These are phyloP conservation scores for Podila epigama DNA, from an alignment of 192 early-diverging fungal species.

Conservation along the genomic window DNA sequence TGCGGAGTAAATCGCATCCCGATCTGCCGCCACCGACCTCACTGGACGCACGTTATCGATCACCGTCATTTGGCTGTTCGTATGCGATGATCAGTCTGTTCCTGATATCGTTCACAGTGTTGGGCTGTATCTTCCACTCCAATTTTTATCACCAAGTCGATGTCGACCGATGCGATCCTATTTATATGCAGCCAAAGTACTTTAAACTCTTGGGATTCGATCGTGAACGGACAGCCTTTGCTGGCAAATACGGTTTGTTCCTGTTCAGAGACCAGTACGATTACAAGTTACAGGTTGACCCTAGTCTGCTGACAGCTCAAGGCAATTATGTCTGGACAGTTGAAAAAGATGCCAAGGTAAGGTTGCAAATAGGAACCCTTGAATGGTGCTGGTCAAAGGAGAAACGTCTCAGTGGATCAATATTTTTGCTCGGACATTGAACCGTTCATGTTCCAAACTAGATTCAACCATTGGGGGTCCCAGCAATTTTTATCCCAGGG, in stretches of 20 bases:
- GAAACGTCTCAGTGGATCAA: no score
- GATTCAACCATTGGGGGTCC: constrained; percentile 74
- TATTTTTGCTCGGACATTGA: no score
- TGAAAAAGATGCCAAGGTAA: constrained; percentile 69
- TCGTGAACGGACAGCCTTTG: constrained; percentile 69
- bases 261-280: constrained; percentile 59
- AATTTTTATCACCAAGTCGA: constrained; percentile 74
- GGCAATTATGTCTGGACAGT: constrained; percentile 46
- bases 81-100: constrained; percentile 31
- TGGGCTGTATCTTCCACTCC: constrained; percentile 64
- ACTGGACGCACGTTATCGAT: constrained; percentile 19
- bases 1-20: constrained; percentile 45
- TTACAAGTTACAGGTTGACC: constrained; percentile 23
- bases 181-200: constrained; percentile 64
- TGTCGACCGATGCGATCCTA: constrained; percentile 52
- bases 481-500: constrained; percentile 94
- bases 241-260: constrained; percentile 80
- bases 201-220: constrained; percentile 62
- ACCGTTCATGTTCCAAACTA: constrained; percentile 1
- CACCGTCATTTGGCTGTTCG: constrained; percentile 35
- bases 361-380: no score
- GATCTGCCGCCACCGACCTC: constrained; percentile 31
- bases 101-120: constrained; percentile 25
- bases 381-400: no score
- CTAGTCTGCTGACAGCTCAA: constrained; percentile 26